Evolutionary conservation across 2,329 filamentous ascomycete genomes (phyloP).

Genomic region (Colletotrichum sp.): DNA sequence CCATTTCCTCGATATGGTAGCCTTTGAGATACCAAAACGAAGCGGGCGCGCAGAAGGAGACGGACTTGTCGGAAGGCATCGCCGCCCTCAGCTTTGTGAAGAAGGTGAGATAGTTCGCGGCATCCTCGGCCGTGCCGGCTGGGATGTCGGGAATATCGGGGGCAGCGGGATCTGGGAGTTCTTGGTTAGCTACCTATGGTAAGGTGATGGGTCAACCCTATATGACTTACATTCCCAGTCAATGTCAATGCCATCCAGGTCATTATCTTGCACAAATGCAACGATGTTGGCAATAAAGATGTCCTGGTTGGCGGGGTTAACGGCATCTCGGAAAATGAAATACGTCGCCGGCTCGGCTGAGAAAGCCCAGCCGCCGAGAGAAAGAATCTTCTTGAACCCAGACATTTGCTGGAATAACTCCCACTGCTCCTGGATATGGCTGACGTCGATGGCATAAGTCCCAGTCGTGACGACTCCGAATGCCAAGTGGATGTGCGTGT

Average conservation of each 20-base stretch:
- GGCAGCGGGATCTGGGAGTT: constrained; percentile 30
- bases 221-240: constrained; percentile 44
- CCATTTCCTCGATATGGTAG: constrained; percentile 38
- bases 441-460: not conserved
- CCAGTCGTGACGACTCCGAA: constrained; percentile 27
- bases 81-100: constrained; percentile 3
- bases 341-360: constrained; percentile 40
- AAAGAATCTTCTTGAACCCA: constrained; percentile 35
- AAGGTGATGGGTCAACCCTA: too few species aligned
- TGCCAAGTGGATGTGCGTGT: constrained; percentile 39
- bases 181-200: too few species aligned
- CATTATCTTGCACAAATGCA: constrained; percentile 43
- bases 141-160: constrained; percentile 27
- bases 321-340: constrained; percentile 37
- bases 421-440: constrained; percentile 27
- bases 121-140: constrained; percentile 24
- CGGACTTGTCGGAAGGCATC: constrained; percentile 24
- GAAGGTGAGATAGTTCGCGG: constrained; percentile 29
- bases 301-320: constrained; percentile 33
- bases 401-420: constrained; percentile 31
- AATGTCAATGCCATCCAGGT: constrained; percentile 44
- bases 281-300: constrained; percentile 40
- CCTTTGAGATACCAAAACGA: constrained; percentile 43
- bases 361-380: constrained; percentile 50
- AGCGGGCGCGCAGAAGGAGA: constrained; percentile 41